A percentile compares a stretch with the other conserved stretches of the same genome.
Evolutionary conservation across 140 eudicot genomes (phyloP).

Genomic region (Flaveria floridana): DNA sequence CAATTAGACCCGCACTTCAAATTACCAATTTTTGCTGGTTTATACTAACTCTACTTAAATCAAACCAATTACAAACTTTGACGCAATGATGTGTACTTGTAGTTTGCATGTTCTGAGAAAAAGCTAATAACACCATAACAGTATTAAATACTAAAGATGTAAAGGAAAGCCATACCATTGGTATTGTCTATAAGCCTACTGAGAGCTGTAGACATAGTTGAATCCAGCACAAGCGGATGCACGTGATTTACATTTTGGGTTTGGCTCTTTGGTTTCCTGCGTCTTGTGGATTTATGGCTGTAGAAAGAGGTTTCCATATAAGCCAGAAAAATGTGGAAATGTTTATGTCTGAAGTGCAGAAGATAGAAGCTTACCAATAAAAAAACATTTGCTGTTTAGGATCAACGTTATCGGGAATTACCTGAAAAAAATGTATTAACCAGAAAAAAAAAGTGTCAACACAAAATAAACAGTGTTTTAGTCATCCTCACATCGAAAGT

Average conservation of each 20-base stretch:
- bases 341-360: constrained; percentile 11
- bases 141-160: neutral
- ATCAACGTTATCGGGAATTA: constrained; percentile 69
- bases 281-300: constrained; percentile 59
- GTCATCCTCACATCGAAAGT: neutral
- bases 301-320: constrained; percentile 20
- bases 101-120: neutral
- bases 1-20: neutral
- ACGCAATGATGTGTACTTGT: constrained; percentile 8
- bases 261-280: constrained; percentile 47
- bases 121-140: neutral
- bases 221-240: constrained; percentile 59
- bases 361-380: constrained; percentile 52
- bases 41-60: neutral
- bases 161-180: constrained; percentile 48
- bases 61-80: constrained; percentile 9
- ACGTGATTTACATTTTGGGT: constrained; percentile 58
- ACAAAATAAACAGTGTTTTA: neutral
- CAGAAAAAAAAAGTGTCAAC: constrained; percentile 4
- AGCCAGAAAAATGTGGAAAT: constrained; percentile 11
- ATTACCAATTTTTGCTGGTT: neutral
- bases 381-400: constrained; percentile 71
- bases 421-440: constrained; percentile 39
- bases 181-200: constrained; percentile 51
- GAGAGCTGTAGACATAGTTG: constrained; percentile 48